Percentiles rank a stretch among this genome's conserved stretches.
Conservation (phyloP, 1,284 basidiomycete species). For the Leccinum insigne region DNA sequence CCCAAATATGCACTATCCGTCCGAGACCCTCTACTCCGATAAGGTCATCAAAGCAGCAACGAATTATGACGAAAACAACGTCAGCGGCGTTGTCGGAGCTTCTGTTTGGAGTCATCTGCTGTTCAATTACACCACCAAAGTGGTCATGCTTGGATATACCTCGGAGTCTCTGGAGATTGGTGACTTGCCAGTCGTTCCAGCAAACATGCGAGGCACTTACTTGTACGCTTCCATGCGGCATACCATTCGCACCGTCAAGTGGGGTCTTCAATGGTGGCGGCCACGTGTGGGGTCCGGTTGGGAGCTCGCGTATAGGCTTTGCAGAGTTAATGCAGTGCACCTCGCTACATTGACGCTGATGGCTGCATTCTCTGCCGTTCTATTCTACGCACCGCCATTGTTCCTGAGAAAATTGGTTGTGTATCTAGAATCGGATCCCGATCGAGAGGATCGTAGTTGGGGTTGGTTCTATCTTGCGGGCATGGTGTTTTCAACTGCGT, state of each 20-base stretch:
- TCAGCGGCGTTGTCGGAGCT: conserved; percentile 56
- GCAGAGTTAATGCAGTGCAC: conserved; percentile 49
- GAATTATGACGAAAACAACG: conserved; percentile 61
- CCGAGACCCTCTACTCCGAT: conserved; percentile 70
- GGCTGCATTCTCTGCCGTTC: conserved; percentile 59
- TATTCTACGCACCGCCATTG: conserved; percentile 80
- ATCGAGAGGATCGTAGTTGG: conserved; percentile 58
- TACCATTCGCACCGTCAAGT: conserved; percentile 37
- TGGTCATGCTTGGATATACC: conserved; percentile 79
- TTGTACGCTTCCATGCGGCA: conserved; percentile 43
- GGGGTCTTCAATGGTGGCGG: conserved; percentile 40
- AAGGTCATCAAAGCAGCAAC: conserved; percentile 61
- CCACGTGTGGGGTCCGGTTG: conserved; percentile 56
- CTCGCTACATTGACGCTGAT: conserved; percentile 52
- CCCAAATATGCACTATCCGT: conserved; percentile 72
- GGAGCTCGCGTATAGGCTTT: conserved; percentile 57
- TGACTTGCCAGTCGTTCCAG: conserved; percentile 80
- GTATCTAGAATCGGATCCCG: conserved; percentile 70
- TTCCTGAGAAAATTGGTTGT: conserved; percentile 71
- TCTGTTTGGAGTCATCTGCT: conserved; percentile 37
- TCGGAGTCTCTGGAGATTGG: conserved; percentile 78
- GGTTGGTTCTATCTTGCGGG: conserved; percentile 74
- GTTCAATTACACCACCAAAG: conserved; percentile 84
- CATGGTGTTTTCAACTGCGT: conserved; percentile 64
- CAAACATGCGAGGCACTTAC: conserved; percentile 65